Evolutionary conservation across 805 yeast genomes (phyloP).

Genomic region (Yarrowia keelungensis): DNA sequence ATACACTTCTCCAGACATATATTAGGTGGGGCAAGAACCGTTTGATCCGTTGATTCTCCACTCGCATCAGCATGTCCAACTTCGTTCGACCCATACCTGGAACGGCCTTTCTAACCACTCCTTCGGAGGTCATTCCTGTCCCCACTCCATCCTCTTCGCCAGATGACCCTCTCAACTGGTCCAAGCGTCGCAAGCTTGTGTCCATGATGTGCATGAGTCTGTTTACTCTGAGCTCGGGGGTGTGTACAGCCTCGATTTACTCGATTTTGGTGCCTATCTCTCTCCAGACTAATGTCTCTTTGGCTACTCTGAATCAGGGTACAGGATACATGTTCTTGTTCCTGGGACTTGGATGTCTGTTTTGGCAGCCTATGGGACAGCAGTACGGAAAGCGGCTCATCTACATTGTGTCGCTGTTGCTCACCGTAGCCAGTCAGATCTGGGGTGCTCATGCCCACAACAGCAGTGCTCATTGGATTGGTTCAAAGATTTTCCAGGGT

Average conservation of each 20-base stretch:
- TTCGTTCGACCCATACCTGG: constrained; percentile 45
- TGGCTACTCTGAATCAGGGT: constrained; percentile 55
- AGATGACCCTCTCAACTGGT: constrained; percentile 75
- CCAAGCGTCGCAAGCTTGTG: constrained; percentile 56
- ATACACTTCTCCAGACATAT: not conserved
- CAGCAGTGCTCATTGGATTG: constrained; percentile 52
- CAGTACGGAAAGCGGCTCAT: constrained; percentile 59
- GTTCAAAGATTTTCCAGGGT: constrained; percentile 53
- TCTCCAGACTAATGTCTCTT: constrained; percentile 50
- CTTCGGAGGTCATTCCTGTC: constrained; percentile 57
- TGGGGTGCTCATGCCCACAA: constrained; percentile 55
- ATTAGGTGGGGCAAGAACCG: constrained; percentile 4
- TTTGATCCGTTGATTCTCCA: constrained; percentile 3
- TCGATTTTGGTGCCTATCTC: constrained; percentile 55
- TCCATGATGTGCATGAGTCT: constrained; percentile 52
- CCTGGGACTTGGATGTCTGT: constrained; percentile 59
- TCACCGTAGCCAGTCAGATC: constrained; percentile 52
- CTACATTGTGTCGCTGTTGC: constrained; percentile 52
- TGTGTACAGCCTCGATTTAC: constrained; percentile 57
- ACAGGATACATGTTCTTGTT: constrained; percentile 60
- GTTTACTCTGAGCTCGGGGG: constrained; percentile 57
- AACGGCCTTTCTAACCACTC: constrained; percentile 42
- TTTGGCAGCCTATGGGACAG: constrained; percentile 60
- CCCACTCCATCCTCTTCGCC: constrained; percentile 75
- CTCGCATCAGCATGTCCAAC: constrained; percentile 3